Conservation (phyloP, 176 grass and related monocot species). For the Chloris gayana region DNA sequence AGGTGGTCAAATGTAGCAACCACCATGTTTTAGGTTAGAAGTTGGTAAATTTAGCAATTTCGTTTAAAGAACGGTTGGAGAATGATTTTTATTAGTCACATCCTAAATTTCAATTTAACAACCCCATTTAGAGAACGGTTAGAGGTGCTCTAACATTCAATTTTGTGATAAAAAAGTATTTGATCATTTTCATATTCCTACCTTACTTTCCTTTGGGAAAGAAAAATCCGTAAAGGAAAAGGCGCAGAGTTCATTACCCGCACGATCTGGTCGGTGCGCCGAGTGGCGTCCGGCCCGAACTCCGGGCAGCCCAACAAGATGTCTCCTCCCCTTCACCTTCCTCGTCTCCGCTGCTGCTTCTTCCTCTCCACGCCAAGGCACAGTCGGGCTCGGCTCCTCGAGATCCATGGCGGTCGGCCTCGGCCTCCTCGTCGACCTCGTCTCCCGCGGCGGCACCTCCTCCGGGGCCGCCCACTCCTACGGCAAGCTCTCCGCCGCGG, state of each 20-base stretch:
- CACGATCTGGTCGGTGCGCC: neutral
- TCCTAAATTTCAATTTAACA: too few species aligned
- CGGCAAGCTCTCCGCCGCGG: conserved; percentile 46
- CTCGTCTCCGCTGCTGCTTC: neutral
- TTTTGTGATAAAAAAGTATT: too few species aligned
- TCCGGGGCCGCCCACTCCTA: conserved; percentile 36
- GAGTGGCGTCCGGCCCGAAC: neutral
- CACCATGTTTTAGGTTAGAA: too few species aligned
- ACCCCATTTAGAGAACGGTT: too few species aligned
- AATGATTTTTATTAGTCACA: too few species aligned
- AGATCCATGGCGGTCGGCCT: conserved; percentile 55
- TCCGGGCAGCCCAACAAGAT: conserved; percentile 7
- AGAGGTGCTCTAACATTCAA: too few species aligned
- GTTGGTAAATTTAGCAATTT: too few species aligned
- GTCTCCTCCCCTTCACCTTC: neutral
- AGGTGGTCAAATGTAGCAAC: too few species aligned
- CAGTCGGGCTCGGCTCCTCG: neutral
- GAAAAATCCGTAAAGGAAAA: neutral
- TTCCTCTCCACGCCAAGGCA: conserved; percentile 1
- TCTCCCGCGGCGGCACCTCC: conserved; percentile 12
- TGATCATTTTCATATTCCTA: too few species aligned
- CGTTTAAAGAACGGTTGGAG: too few species aligned
- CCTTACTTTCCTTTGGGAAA: too few species aligned
- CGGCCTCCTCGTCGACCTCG: conserved; percentile 63
- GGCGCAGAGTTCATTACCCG: neutral